phyloP scores from a whole-genome alignment of 345 rosid genomes.

The Microcos paniculata region DNA sequence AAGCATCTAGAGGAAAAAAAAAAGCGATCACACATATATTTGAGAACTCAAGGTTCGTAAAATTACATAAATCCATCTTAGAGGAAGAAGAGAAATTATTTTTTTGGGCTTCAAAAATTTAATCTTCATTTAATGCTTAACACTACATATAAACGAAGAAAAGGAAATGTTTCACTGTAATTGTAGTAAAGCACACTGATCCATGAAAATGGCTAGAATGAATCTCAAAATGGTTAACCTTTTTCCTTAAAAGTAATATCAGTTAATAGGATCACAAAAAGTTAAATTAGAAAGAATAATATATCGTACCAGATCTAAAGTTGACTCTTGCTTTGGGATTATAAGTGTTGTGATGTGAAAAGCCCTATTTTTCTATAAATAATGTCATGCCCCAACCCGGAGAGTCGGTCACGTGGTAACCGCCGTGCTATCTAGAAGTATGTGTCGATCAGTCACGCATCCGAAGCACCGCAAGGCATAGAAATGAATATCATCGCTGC shows the following conservation, averaged over 20 bases:
- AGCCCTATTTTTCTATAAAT: slow-evolving; percentile 87
- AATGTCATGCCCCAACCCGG: too few relatives aligned
- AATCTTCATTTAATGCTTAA: slow-evolving; percentile 88
- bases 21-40: background rate
- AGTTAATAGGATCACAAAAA: background rate
- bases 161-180: background rate
- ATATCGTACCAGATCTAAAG: slow-evolving; percentile 82
- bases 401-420: too few relatives aligned
- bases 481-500: too few relatives aligned
- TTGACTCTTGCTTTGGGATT: slow-evolving; percentile 96
- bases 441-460: too few relatives aligned
- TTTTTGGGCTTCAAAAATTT: slow-evolving; percentile 93
- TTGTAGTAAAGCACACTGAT: background rate
- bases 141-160: slow-evolving; percentile 48
- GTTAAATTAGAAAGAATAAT: background rate
- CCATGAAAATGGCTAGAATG: background rate
- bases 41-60: slow-evolving; percentile 6
- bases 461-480: too few relatives aligned
- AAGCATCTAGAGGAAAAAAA: background rate
- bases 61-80: slow-evolving; percentile 98
- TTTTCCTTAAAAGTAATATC: background rate
- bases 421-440: too few relatives aligned
- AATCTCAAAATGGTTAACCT: background rate
- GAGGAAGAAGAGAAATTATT: slow-evolving; percentile 76
- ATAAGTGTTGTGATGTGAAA: slow-evolving; percentile 92